Conservation (phyloP, 352 stramenopile species). For the Phytopythium delawarense region DNA sequence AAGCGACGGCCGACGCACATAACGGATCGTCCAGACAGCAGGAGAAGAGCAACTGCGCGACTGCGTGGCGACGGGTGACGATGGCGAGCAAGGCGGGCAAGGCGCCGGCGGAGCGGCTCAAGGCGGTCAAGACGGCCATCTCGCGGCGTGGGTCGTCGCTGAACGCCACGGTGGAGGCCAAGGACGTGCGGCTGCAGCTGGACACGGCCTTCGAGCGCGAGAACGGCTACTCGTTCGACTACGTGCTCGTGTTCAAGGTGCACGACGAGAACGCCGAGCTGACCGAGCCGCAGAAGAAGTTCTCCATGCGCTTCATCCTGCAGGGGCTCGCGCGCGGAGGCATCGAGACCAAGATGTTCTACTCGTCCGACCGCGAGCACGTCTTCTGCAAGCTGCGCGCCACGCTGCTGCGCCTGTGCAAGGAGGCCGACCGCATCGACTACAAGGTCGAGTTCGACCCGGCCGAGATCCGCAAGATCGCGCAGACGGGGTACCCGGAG, state of each 20-base stretch:
- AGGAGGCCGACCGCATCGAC: conserved; percentile 72
- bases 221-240: conserved; percentile 81
- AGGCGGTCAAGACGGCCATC: conserved; percentile 58
- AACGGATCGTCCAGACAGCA: not conserved
- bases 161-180: conserved; percentile 57
- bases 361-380: conserved; percentile 56
- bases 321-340: conserved; percentile 58
- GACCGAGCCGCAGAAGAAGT: conserved; percentile 52
- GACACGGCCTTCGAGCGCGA: conserved; percentile 55
- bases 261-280: conserved; percentile 63
- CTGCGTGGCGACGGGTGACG: not conserved
- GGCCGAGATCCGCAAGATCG: conserved; percentile 46
- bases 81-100: conserved; percentile 14
- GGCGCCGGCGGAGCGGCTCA: conserved; percentile 28
- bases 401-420: conserved; percentile 55
- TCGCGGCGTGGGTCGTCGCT: conserved; percentile 61
- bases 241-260: conserved; percentile 78
- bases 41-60: not conserved
- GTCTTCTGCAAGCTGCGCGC: conserved; percentile 79
- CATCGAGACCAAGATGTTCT: conserved; percentile 85
- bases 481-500: conserved; percentile 48
- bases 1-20: too few species aligned
- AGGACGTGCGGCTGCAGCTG: conserved; percentile 57
- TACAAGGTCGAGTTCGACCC: conserved; percentile 78
- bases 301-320: conserved; percentile 67